Percentiles rank a stretch among this genome's conserved stretches.
Evolutionary conservation across 2,329 filamentous ascomycete genomes (phyloP).

Genomic region (Ceratocystis harringtonii): DNA sequence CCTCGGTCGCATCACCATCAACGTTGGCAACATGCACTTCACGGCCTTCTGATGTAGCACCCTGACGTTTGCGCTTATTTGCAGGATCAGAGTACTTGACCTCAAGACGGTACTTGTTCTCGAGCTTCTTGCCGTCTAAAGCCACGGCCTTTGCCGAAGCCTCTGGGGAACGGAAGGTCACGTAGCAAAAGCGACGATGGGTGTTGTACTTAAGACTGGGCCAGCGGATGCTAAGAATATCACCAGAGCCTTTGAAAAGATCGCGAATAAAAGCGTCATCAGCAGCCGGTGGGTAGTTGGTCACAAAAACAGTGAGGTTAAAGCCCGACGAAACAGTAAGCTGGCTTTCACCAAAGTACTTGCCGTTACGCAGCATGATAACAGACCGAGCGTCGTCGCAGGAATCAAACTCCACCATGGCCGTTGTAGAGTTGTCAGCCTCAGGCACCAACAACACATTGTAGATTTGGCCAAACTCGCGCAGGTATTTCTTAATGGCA

Average conservation of each 20-base stretch:
- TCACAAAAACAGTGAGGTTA: slow-evolving; percentile 70
- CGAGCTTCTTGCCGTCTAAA: slow-evolving; percentile 56
- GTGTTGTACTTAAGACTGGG: slow-evolving; percentile 83
- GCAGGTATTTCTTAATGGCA: slow-evolving; percentile 76
- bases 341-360: slow-evolving; percentile 56
- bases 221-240: slow-evolving; percentile 73
- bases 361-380: slow-evolving; percentile 67
- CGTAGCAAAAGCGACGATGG: slow-evolving; percentile 84
- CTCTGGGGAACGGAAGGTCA: slow-evolving; percentile 63
- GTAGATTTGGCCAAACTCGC: slow-evolving; percentile 74
- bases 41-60: slow-evolving; percentile 70
- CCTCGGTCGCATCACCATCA: slow-evolving; percentile 45
- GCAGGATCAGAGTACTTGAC: slow-evolving; percentile 75
- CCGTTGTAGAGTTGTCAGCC: slow-evolving; percentile 46
- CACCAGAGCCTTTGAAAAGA: slow-evolving; percentile 60
- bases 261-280: slow-evolving; percentile 55
- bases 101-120: slow-evolving; percentile 51
- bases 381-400: slow-evolving; percentile 70
- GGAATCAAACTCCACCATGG: slow-evolving; percentile 72
- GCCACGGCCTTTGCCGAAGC: slow-evolving; percentile 53
- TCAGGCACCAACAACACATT: slow-evolving; percentile 55
- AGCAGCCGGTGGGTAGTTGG: slow-evolving; percentile 71
- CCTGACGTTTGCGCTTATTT: slow-evolving; percentile 62
- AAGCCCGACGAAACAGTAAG: slow-evolving; percentile 62
- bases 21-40: slow-evolving; percentile 68